These are phyloP conservation scores for Nasturtium officinale DNA, from an alignment of 345 rosid species.

Conservation along the genomic window DNA sequence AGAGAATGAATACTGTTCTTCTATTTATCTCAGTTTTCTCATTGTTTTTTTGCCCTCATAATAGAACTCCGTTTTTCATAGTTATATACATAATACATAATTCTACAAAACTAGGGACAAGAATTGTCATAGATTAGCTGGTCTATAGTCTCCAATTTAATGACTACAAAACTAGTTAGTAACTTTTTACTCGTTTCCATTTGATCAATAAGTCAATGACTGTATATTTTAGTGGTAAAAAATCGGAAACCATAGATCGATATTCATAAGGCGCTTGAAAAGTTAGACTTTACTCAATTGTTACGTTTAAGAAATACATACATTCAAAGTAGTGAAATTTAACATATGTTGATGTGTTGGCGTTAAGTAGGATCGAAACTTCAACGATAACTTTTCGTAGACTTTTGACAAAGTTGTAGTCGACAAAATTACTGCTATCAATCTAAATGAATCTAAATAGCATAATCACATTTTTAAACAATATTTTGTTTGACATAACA, in stretches of 20 bases:
- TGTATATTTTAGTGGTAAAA: conserved; percentile 17
- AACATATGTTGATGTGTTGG: conserved; percentile 38
- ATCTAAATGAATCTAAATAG: neutral
- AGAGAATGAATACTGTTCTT: neutral
- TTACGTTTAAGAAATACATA: conserved; percentile 17
- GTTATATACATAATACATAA: neutral
- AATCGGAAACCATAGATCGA: conserved; percentile 13
- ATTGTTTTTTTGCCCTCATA: neutral
- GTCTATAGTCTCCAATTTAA: conserved; percentile 8
- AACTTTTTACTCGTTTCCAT: neutral
- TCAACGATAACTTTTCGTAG: conserved; percentile 29
- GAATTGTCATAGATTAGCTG: conserved; percentile 5
- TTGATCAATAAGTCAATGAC: conserved; percentile 32
- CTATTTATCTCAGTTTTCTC: neutral
- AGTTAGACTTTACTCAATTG: conserved; percentile 20
- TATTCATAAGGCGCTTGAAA: conserved; percentile 20
- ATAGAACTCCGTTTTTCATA: neutral
- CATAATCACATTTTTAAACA: neutral
- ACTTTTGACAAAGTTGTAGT: conserved; percentile 28
- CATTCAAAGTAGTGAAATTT: conserved; percentile 31
- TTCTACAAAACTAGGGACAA: conserved; percentile 5
- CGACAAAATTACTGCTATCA: neutral
- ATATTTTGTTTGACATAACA: neutral
- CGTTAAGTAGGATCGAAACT: conserved; percentile 37
- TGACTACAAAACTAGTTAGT: conserved; percentile 25